Evolutionary conservation across 1,139 yeast genomes (phyloP), one percentile per base, ranked within the genome.

Genomic region (Zygosaccharomyces pseudobailii): DNA sequence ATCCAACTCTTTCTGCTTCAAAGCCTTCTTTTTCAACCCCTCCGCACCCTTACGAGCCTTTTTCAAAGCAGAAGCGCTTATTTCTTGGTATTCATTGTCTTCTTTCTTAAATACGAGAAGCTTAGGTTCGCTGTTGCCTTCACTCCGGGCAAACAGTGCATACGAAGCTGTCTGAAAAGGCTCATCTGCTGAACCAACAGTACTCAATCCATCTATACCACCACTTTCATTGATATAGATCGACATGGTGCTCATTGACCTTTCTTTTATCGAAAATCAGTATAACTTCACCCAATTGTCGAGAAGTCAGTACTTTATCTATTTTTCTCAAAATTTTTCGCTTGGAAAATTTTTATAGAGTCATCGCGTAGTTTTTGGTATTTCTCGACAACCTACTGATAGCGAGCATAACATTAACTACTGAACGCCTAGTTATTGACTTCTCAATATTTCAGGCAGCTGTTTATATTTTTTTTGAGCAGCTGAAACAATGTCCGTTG

Each of bases 31-130:
- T 70, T 80, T 87, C 57, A 92, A 73, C 5, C 95, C 92, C 36
- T 90, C 97, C 53, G 87, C 92, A 50, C 96, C 97, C 69, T 94
- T 94, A 70, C 87, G 87, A 60, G 98, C 97, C 71, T 90, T 92
- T 73, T 94, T 94, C 65, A 90, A 73, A 5, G 96, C 97, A 44
- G 95, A 82, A 4, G 96, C 89, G n/a, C 92, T 76, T 61, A 94
- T 89, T 60, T 85, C 92, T 56, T 73, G 78, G 67, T 79, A 94
- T 49, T 67, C 76, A 51, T 75, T 77, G 50, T 73, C 76, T 51
- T 80, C 89, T 47, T 78, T 84, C 67, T 87, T 87, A 71, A 74
- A 81, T 36, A 86, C 80, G 32, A 77, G 72, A 36, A 88, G 67
- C 51, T 79, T 77, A 38, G 87, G 81, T 46, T 82, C 88, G 30